Base-by-base conservation (phyloP, 1,284 basidiomycete species). In the Leccinum angustisporum region DNA sequence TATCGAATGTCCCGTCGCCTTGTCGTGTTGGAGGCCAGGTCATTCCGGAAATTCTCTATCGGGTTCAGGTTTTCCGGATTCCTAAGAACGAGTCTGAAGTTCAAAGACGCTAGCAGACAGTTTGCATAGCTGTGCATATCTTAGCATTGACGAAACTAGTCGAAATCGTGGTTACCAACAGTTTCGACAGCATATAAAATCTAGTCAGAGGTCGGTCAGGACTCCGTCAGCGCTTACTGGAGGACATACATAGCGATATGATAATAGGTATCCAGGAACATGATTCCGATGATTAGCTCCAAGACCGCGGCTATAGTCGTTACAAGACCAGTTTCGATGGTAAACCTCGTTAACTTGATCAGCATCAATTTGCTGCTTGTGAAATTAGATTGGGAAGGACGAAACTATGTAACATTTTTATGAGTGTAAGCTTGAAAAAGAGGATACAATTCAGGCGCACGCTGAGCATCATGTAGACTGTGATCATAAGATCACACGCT, bases 151-250 rank as follows among this genome's bases (percentile, higher is more conserved):
- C 14, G 14, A 3, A 14, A 36, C 34, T 36, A 3, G 34, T 36
- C 14, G 6, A 36, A 36, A 36, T 36, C 6, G 6, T 36, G 34
- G 34, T 36, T 36, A 36, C 34, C 34, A 25, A 63, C 64, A 67
- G 57, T 38, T 67, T 67, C 21, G 66, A 68, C 11, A 56, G 52
- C 1, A 34, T 25, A 43, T 53, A 63, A 38, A 68, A 68, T n/a
- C 59, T 66, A 13, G 16, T 6, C 2, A 13, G 6, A 36, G 21
- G n/a, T 38, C 6, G 2, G 62, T 48, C 33, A 30, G 13, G 5
- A 51, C 7, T 9, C 27, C 10, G 3, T 16, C 1, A 21, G 33
- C 11, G 11, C 4, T 31, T 13, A 9, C 13, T 1, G 14, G 18
- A 16, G 50, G 46, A 31, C 7, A 43, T 60, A 66, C 65, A 62